Evolutionary conservation across 1,139 yeast species (phyloP).

Genomic region (Arxiozyma slooffiae): DNA sequence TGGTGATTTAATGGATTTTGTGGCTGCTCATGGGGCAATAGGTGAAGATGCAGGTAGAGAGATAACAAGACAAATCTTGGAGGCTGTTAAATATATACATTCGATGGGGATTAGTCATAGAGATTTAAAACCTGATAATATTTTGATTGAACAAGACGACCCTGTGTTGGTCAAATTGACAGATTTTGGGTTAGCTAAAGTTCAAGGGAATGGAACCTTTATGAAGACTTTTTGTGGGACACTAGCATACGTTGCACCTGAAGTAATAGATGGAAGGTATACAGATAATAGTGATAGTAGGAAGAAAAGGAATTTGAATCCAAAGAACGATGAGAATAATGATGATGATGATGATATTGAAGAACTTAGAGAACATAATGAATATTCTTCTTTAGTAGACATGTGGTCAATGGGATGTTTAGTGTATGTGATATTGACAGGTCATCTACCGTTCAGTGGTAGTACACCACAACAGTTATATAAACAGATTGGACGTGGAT

Average conservation of each 20-base stretch:
- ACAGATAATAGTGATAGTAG: slow-evolving; percentile 11
- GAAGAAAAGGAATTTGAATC: slow-evolving; percentile 11
- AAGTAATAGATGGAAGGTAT: slow-evolving; percentile 66
- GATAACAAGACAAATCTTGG: slow-evolving; percentile 70
- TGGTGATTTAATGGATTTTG: slow-evolving; percentile 95
- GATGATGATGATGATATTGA: slow-evolving; percentile 12
- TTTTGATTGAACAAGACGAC: slow-evolving; percentile 79
- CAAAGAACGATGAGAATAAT: slow-evolving; percentile 11
- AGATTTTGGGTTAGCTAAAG: slow-evolving; percentile 85
- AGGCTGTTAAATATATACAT: slow-evolving; percentile 83
- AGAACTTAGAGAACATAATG: slow-evolving; percentile 24
- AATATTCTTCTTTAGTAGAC: slow-evolving; percentile 81
- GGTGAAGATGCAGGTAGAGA: slow-evolving; percentile 86
- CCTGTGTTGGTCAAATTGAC: slow-evolving; percentile 85
- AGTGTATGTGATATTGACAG: slow-evolving; percentile 79
- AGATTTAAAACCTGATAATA: slow-evolving; percentile 88
- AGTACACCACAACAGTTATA: slow-evolving; percentile 80
- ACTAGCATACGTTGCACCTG: slow-evolving; percentile 88
- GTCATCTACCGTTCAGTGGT: slow-evolving; percentile 90
- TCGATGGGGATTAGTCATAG: slow-evolving; percentile 83
- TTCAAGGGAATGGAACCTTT: slow-evolving; percentile 64
- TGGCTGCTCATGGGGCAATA: slow-evolving; percentile 82
- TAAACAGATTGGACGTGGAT: slow-evolving; percentile 63
- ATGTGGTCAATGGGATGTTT: slow-evolving; percentile 95
- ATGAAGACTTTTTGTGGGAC: slow-evolving; percentile 90